Percentiles rank a stretch among this genome's conserved stretches.
Conservation (phyloP, 306 rosid species). For the Calophaca sinica region DNA sequence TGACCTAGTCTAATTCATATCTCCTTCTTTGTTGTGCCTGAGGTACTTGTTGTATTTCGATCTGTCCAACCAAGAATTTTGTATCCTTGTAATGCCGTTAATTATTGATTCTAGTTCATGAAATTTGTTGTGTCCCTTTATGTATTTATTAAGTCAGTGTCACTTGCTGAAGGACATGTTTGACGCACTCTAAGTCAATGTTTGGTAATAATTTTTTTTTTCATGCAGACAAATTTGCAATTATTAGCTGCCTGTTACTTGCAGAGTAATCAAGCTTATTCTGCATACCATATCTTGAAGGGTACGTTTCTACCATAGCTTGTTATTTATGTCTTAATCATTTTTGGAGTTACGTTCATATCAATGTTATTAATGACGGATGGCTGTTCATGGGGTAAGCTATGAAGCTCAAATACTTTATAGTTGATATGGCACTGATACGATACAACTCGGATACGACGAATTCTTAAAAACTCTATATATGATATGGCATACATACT, state of each 20-base stretch:
- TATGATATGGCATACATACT: neutral
- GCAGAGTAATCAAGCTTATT: slow-evolving; percentile 80
- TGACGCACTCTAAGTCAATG: neutral
- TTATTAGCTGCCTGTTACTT: slow-evolving; percentile 86
- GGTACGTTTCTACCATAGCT: slow-evolving; percentile 58
- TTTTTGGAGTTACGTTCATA: neutral
- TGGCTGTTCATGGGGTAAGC: neutral
- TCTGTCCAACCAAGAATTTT: neutral
- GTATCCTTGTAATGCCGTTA: neutral
- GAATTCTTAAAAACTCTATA: neutral
- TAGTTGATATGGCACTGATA: neutral
- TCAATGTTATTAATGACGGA: slow-evolving; percentile 2
- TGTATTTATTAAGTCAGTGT: neutral
- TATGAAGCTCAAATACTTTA: neutral
- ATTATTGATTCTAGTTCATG: slow-evolving; percentile 38
- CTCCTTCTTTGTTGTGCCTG: slow-evolving; percentile 8
- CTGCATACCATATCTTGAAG: slow-evolving; percentile 90
- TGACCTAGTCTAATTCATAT: neutral
- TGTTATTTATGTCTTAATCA: slow-evolving; percentile 7
- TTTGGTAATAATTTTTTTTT: slow-evolving; percentile 44
- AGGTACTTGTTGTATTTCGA: slow-evolving; percentile 5
- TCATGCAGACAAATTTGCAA: slow-evolving; percentile 78
- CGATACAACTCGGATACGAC: too few species aligned
- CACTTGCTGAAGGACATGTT: slow-evolving; percentile 29
- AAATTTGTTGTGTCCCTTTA: slow-evolving; percentile 13